Evolutionary conservation across 306 rosid genomes (phyloP).

Genomic region (Cucumis hystrix): DNA sequence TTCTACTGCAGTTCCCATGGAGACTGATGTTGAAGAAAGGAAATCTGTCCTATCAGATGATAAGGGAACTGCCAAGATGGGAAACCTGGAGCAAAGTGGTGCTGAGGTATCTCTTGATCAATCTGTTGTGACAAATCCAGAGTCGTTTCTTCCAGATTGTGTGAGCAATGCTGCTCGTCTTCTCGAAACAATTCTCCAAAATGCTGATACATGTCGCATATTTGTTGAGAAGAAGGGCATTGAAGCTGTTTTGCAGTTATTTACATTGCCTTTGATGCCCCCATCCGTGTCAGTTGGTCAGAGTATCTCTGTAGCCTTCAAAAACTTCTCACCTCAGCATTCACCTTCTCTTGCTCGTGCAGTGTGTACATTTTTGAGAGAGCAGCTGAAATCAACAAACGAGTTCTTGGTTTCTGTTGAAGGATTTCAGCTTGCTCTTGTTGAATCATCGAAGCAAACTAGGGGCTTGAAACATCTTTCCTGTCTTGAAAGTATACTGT

Average conservation of each 20-base stretch:
- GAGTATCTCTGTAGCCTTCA: constrained; percentile 77
- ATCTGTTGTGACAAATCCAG: constrained; percentile 31
- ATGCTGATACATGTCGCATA: constrained; percentile 89
- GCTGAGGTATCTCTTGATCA: constrained; percentile 51
- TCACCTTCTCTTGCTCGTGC: constrained; percentile 82
- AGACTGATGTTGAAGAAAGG: constrained; percentile 69
- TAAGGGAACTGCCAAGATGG: constrained; percentile 45
- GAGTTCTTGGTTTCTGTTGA: constrained; percentile 63
- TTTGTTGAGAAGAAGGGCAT: constrained; percentile 93
- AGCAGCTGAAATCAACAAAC: constrained; percentile 72
- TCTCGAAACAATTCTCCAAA: constrained; percentile 90
- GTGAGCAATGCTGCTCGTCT: constrained; percentile 83
- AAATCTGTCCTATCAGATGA: constrained; percentile 33
- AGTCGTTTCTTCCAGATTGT: constrained; percentile 72
- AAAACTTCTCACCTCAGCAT: constrained; percentile 90
- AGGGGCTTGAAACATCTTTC: constrained; percentile 65
- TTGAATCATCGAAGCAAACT: constrained; percentile 58
- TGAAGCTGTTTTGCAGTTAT: constrained; percentile 79
- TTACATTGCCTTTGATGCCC: constrained; percentile 81
- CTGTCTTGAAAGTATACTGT: constrained; percentile 71
- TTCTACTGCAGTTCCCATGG: constrained; percentile 82
- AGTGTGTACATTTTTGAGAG: constrained; percentile 74
- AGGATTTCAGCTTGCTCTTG: constrained; percentile 63
- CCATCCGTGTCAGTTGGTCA: constrained; percentile 72
- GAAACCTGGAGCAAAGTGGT: constrained; percentile 32